Percentiles rank a stretch among this genome's conserved stretches.
Evolutionary conservation across 495 filamentous ascomycete species (phyloP).

Genomic region (Lasiosphaeria hispida): DNA sequence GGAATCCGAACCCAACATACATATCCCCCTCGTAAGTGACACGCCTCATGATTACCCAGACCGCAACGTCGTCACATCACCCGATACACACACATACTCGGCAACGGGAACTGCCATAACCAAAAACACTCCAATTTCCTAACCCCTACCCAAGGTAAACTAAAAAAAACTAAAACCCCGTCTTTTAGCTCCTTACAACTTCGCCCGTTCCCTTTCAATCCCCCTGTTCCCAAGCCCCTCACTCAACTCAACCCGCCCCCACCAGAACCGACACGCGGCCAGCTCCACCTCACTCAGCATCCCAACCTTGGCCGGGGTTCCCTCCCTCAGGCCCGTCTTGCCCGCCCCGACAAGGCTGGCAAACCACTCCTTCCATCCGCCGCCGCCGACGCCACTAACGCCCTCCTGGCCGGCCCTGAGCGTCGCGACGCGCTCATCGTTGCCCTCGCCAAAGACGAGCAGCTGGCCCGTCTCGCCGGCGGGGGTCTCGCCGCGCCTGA

Average conservation of each 20-base stretch:
- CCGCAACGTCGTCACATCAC: too few species aligned
- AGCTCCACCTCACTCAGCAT: slow-evolving; percentile 43
- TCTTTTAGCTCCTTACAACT: slow-evolving; percentile 11
- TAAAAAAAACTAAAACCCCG: slow-evolving; percentile 12
- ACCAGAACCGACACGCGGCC: slow-evolving; percentile 60
- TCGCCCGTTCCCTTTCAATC: neutral
- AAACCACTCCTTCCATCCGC: too few species aligned
- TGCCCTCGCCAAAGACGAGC: slow-evolving; percentile 60
- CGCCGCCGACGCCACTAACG: slow-evolving; percentile 33
- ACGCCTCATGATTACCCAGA: too few species aligned
- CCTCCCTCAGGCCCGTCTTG: slow-evolving; percentile 13
- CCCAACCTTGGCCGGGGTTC: slow-evolving; percentile 43
- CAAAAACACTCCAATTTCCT: too few species aligned
- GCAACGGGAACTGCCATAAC: too few species aligned
- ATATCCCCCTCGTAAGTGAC: too few species aligned
- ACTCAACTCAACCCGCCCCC: slow-evolving; percentile 38
- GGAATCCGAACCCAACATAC: too few species aligned
- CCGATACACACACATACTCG: too few species aligned
- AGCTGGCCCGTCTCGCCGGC: slow-evolving; percentile 36
- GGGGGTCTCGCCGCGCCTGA: neutral
- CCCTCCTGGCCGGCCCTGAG: neutral
- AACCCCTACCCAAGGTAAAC: neutral
- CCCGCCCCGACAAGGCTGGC: too few species aligned
- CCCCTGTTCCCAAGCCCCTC: slow-evolving; percentile 37
- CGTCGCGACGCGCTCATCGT: slow-evolving; percentile 48